Evolutionary conservation across 2,329 filamentous ascomycete genomes (phyloP), one percentile per base, ranked within the genome.

Genomic region (Aspergillus jensenii): DNA sequence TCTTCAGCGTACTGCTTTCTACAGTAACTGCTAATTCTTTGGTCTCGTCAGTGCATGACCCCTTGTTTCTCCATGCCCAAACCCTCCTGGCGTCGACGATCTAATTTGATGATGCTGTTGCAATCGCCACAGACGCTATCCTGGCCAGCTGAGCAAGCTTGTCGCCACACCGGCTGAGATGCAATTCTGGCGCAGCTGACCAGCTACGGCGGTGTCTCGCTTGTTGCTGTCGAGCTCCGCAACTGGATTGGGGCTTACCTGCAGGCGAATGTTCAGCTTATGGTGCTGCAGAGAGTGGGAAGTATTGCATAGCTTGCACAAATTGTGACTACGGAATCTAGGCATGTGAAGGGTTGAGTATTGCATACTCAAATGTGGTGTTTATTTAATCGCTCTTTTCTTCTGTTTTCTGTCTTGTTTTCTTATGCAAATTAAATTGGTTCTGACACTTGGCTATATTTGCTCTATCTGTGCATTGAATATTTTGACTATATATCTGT

Each of bases 71-170:
- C 15, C 8, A 45, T 27, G 15, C n/a, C 41, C 54, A 56, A 15
- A 52, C 48, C 19, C 43, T 57, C 6, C 55, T 57, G 6, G 27
- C 41, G 2, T 33, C 21, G 6, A 49, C 49, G 4, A 41, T 37
- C 1, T 41, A 57, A 17, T n/a, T 57, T 8, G 55, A 57, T 14
- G 48, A 57, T 15, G 55, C 55, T 19, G 33, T 43, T 17, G 48
- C 52, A 17, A 57, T 57, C 48, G 49, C 52, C 44, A 41, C 31
- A 11, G 15, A 25, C 19, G 44, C 49, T 8, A 57, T 57, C 35
- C 48, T 57, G 5, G 52, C n/a, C 55, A 57, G n/a, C 49, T 57
- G 6, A 57, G 55, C n/a, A 57, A 48, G n/a, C 43, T 57, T 14
- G 48, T 57, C 23, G 55, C 55, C 6, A 52, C 55, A 3, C 55